phyloP scores from a whole-genome alignment of 768 basidiomycete genomes.

The Suillus hirtellus region DNA sequence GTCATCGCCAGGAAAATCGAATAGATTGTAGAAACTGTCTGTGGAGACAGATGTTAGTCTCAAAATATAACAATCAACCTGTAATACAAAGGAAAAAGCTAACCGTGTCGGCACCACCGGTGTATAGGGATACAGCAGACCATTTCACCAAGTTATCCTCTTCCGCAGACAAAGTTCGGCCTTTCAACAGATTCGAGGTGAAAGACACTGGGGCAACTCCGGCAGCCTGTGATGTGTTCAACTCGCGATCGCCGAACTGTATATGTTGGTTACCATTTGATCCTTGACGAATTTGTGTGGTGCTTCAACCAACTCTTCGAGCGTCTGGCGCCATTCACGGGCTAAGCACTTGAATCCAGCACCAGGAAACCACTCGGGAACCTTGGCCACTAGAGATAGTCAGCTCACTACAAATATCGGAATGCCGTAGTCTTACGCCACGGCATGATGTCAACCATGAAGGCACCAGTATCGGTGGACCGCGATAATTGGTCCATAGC shows the following conservation, averaged over 20 bases:
- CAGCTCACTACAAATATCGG: background rate
- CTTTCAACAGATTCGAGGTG: conserved; percentile 46
- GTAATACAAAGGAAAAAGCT: conserved; percentile 12
- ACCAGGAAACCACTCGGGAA: conserved; percentile 62
- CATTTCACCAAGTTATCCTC: background rate
- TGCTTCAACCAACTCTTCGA: conserved; percentile 54
- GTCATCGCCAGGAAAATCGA: conserved; percentile 64
- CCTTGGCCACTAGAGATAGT: conserved; percentile 34
- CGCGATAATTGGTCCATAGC: conserved; percentile 52
- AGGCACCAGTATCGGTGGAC: conserved; percentile 47
- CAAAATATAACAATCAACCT: background rate
- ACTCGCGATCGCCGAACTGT: background rate
- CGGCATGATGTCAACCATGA: conserved; percentile 54
- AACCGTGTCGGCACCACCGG: conserved; percentile 51
- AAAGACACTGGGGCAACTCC: conserved; percentile 52
- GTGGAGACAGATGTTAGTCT: conserved; percentile 14
- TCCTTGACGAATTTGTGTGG: conserved; percentile 62
- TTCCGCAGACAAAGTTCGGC: conserved; percentile 28
- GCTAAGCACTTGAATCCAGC: conserved; percentile 55
- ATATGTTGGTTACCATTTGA: conserved; percentile 45
- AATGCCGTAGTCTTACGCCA: conserved; percentile 27
- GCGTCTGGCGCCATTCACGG: conserved; percentile 51
- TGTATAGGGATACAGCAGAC: conserved; percentile 51
- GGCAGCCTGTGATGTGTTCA: conserved; percentile 42
- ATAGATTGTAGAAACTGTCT: conserved; percentile 65